Evolutionary conservation across 495 filamentous ascomycete species (phyloP).

Genomic region (Daldinia caldariorum): DNA sequence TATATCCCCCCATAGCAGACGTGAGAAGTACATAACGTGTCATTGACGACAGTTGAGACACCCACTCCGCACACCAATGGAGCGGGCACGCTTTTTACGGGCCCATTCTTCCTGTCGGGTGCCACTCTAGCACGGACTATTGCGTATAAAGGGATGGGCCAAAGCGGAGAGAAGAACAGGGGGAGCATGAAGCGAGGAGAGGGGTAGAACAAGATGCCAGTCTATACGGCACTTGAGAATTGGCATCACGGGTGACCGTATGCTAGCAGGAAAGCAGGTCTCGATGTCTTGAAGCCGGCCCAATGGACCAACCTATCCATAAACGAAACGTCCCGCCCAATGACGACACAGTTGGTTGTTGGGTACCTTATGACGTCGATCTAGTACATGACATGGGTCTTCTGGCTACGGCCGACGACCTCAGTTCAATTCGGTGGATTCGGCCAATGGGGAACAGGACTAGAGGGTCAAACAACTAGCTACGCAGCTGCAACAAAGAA

Average conservation of each 20-base stretch:
- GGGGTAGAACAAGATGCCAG: slow-evolving; percentile 24
- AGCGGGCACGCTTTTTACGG: slow-evolving; percentile 26
- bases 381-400: slow-evolving; percentile 35
- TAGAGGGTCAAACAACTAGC: slow-evolving; percentile 7
- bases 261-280: slow-evolving; percentile 35
- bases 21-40: slow-evolving; percentile 33
- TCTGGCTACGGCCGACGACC: slow-evolving; percentile 25
- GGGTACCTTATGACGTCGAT: slow-evolving; percentile 42
- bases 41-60: slow-evolving; percentile 37
- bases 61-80: slow-evolving; percentile 33
- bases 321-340: slow-evolving; percentile 39
- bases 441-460: slow-evolving; percentile 20
- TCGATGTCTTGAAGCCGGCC: slow-evolving; percentile 30
- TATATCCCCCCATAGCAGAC: slow-evolving; percentile 22
- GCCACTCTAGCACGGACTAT: slow-evolving; percentile 28
- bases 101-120: slow-evolving; percentile 28
- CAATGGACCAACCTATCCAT: slow-evolving; percentile 26
- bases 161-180: slow-evolving; percentile 31
- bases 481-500: slow-evolving; percentile 21
- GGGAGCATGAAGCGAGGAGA: slow-evolving; percentile 21
- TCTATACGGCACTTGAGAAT: slow-evolving; percentile 38
- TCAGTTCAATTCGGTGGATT: slow-evolving; percentile 29
- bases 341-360: slow-evolving; percentile 41
- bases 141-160: slow-evolving; percentile 24
- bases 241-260: slow-evolving; percentile 27